Conservation (phyloP, 1,284 basidiomycete species). For the Sporisorium exsertum region DNA sequence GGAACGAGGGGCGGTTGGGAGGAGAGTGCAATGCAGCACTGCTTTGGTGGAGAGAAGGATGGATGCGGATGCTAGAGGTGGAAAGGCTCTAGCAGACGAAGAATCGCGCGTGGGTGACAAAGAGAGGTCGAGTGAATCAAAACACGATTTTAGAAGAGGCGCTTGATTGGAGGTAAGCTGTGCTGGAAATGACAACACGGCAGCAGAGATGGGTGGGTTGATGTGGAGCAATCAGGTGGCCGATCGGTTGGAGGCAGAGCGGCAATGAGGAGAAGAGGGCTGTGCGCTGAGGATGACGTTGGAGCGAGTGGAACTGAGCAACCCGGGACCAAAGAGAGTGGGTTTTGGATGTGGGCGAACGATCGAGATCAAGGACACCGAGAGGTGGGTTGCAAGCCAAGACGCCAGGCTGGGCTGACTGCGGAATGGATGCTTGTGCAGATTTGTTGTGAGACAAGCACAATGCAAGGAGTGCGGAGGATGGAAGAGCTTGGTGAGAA, state of each 20-base stretch:
- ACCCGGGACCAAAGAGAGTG: background rate
- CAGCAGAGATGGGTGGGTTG: background rate
- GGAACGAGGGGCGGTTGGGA: background rate
- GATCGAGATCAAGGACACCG: background rate
- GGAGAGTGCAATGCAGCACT: slow-evolving; percentile 2
- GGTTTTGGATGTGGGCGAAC: background rate
- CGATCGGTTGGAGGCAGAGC: background rate
- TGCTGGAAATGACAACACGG: background rate
- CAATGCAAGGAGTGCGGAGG: background rate
- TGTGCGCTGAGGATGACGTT: background rate
- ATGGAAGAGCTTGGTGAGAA: background rate
- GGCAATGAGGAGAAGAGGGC: slow-evolving; percentile 3
- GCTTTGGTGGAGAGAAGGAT: background rate
- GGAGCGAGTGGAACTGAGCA: background rate
- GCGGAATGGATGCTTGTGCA: background rate
- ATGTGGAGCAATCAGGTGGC: background rate
- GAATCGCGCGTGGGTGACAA: background rate
- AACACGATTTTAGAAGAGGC: background rate
- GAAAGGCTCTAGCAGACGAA: background rate
- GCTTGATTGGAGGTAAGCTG: background rate
- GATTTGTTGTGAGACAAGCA: background rate
- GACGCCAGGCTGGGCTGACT: slow-evolving; percentile 4
- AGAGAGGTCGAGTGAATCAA: background rate
- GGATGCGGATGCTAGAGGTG: background rate
- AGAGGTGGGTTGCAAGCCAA: background rate